Evolutionary conservation across 2,329 filamentous ascomycete genomes (phyloP), one percentile per base, ranked within the genome.

Genomic region (Xylariaceae sp.): DNA sequence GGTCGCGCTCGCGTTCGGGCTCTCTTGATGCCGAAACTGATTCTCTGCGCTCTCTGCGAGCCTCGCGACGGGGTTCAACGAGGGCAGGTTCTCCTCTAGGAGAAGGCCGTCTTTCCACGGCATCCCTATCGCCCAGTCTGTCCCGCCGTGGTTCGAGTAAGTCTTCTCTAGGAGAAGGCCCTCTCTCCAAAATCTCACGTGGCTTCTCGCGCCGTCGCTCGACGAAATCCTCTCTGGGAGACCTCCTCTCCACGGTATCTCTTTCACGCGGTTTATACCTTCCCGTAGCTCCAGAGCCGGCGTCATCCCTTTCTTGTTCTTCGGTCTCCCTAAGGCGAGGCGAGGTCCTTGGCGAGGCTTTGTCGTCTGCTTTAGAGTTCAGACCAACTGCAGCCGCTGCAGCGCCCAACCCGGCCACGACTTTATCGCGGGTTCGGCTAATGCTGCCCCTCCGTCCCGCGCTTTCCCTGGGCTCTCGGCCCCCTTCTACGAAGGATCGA

Each of bases 381-480:
- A 70, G 56, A 21, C 66, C 68, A 13, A 72, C 58, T 3, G 69
- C 63, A 3, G 65, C 64, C 5, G 68, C 68, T 19, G 65, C 67
- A 13, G 67, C 60, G 19, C 68, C 63, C 4, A 73, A 53, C 1
- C 69, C 70, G 5, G 63, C 55, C 7, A 59, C 57, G 16, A 71
- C 53, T 40, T 68, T 72, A 29, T 74, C 69, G 23, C 66, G 63
- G 21, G 65, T 49, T 32, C 63, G 63, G 15, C 57, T 61, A 26
- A 61, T 60, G 35, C 58, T 52, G 12, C 57, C 58, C 8, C 50
- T 51, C 3, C 59, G 59, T n/a, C 61, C 57, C 8, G 59, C 55
- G 19, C 42, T 48, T 19, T 48, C 51, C 32, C 43, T 49, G 5
- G 46, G 38, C 4, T 53, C 49, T 19, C 51, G 45, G n/a, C 40